Evolutionary conservation across 768 basidiomycete genomes (phyloP).

Genomic region (Cyclocybe aegerita): DNA sequence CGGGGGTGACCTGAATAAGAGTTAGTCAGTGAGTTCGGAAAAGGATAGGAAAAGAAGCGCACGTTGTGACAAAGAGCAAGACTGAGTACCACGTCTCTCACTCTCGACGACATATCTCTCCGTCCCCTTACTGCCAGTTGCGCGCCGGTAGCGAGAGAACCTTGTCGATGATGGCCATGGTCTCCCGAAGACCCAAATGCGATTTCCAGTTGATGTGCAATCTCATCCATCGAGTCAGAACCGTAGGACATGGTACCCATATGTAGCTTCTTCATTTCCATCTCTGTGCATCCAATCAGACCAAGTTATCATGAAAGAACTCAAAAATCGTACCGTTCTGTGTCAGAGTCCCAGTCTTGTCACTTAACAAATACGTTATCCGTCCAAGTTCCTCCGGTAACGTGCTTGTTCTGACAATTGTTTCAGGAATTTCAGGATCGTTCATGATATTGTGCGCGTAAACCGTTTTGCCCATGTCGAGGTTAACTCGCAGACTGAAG

Average conservation of each 20-base stretch:
- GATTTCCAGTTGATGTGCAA: conserved; percentile 84
- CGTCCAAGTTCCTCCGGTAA: conserved; percentile 95
- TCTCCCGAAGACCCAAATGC: conserved; percentile 74
- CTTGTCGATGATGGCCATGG: conserved; percentile 47
- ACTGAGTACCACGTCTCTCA: conserved; percentile 90
- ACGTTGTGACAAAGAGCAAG: conserved; percentile 97
- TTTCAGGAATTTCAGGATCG: conserved; percentile 89
- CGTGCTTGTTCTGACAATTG: conserved; percentile 97
- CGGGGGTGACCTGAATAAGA: conserved; percentile 81
- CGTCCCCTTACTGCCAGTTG: conserved; percentile 86
- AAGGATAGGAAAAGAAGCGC: conserved; percentile 22
- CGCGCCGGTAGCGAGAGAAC: conserved; percentile 70
- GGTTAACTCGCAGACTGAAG: conserved; percentile 90
- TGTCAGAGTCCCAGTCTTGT: conserved; percentile 97
- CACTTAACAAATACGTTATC: conserved; percentile 93
- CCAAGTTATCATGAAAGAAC: neutral
- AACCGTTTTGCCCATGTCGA: conserved; percentile 99
- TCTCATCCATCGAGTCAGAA: conserved; percentile 98
- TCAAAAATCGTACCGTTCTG: conserved; percentile 71
- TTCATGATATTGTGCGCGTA: conserved; percentile 96
- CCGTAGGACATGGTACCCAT: conserved; percentile 99
- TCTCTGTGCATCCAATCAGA: conserved; percentile 54
- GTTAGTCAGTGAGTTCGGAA: neutral
- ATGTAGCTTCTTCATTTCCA: conserved; percentile 99
- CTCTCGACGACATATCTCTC: conserved; percentile 91